phyloP scores from a whole-genome alignment of 176 grass and related monocot genomes.

The Zizania latifolia region DNA sequence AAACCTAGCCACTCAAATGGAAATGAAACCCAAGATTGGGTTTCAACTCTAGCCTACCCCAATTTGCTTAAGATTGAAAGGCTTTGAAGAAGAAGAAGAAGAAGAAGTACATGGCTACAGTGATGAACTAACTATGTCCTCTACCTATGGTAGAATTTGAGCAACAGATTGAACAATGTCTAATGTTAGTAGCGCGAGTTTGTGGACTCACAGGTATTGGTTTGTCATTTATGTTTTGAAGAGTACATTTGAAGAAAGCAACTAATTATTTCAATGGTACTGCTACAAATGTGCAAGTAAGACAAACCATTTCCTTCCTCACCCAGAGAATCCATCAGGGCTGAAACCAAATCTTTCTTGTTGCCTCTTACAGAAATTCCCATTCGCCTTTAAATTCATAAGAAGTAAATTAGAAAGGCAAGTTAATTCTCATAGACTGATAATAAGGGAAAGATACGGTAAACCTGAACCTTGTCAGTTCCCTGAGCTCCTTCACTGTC shows the following conservation, averaged over 20 bases:
- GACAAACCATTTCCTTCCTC: constrained; percentile 39
- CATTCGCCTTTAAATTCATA: constrained; percentile 47
- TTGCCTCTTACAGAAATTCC: constrained; percentile 59
- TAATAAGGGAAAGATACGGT: background rate
- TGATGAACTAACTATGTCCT: constrained; percentile 11
- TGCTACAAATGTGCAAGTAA: constrained; percentile 12
- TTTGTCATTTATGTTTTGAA: background rate
- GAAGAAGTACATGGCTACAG: too few species aligned
- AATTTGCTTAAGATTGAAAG: too few species aligned
- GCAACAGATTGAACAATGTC: background rate
- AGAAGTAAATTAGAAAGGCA: background rate
- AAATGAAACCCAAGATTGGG: too few species aligned
- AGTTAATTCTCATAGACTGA: background rate
- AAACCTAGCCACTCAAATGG: too few species aligned
- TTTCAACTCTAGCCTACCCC: too few species aligned
- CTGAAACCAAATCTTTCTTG: constrained; percentile 76
- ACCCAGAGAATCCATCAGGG: constrained; percentile 43
- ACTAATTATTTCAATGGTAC: constrained; percentile 12
- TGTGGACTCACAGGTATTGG: background rate
- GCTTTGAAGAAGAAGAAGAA: too few species aligned
- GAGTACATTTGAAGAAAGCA: background rate
- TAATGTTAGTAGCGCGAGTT: background rate
- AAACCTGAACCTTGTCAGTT: constrained; percentile 52
- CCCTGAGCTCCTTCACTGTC: constrained; percentile 79
- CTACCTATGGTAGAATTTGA: background rate